phyloP scores from a whole-genome alignment of 495 filamentous ascomycete species.

The Aspergillus ellipticus region DNA sequence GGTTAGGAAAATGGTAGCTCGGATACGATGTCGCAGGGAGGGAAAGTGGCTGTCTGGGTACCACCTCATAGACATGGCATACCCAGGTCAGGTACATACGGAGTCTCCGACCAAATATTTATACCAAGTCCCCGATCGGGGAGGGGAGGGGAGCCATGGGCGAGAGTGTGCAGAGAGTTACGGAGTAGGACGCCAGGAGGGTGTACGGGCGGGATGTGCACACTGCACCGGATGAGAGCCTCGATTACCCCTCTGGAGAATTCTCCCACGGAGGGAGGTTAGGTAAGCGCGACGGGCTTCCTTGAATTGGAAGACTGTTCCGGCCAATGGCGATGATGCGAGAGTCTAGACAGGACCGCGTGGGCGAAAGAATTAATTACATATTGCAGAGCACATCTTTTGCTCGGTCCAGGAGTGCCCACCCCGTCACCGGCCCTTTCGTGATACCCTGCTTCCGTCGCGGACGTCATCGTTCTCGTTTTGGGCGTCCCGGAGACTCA shows the following conservation, averaged over 20 bases:
- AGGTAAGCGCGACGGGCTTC: slow-evolving; percentile 13
- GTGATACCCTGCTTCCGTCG: slow-evolving; percentile 21
- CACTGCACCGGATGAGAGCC: no score
- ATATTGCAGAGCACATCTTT: neutral
- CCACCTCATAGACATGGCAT: no score
- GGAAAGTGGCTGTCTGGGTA: no score
- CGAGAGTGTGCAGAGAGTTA: neutral
- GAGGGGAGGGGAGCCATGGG: neutral
- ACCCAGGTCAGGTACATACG: no score
- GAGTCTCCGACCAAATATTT: no score
- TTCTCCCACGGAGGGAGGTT: slow-evolving; percentile 4
- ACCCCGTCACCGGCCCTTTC: slow-evolving; percentile 11
- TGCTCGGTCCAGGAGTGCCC: slow-evolving; percentile 10
- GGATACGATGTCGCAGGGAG: no score
- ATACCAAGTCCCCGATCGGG: neutral
- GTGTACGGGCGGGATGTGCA: no score
- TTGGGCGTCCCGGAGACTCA: slow-evolving; percentile 27
- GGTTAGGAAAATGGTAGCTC: no score
- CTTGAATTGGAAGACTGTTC: slow-evolving; percentile 23
- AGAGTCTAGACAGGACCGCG: slow-evolving; percentile 25
- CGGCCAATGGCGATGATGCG: slow-evolving; percentile 20
- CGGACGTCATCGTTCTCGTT: slow-evolving; percentile 41
- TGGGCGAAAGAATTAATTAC: slow-evolving; percentile 3
- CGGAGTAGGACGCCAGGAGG: no score
- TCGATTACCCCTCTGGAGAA: neutral